phyloP scores from a whole-genome alignment of 2,329 filamentous ascomycete genomes.

The Corynespora cassiicola region DNA sequence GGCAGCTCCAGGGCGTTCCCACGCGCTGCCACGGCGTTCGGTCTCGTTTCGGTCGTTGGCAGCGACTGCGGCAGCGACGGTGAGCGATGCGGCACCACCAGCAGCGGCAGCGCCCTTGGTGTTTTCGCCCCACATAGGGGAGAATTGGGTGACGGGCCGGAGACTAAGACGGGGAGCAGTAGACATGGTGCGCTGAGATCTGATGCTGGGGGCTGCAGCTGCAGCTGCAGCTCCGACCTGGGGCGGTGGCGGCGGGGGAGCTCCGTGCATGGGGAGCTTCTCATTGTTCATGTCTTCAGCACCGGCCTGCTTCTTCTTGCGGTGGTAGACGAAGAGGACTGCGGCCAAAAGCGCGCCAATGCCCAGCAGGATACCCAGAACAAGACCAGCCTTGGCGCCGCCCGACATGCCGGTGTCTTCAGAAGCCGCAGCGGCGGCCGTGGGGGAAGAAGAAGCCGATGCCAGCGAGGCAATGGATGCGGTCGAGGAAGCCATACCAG shows the following conservation, averaged over 20 bases:
- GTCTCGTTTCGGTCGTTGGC: constrained; percentile 20
- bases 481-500: constrained; percentile 26
- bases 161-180: constrained; percentile 82
- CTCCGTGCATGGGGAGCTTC: constrained; percentile 43
- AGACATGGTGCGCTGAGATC: constrained; percentile 55
- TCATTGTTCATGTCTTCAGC: constrained; percentile 50
- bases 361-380: constrained; percentile 77
- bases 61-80: constrained; percentile 37
- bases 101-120: too few species aligned
- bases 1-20: constrained; percentile 47
- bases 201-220: constrained; percentile 41
- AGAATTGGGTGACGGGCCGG: constrained; percentile 83
- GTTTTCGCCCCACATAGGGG: constrained; percentile 66
- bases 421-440: constrained; percentile 28
- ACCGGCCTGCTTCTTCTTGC: constrained; percentile 69
- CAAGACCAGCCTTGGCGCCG: constrained; percentile 77
- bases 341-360: constrained; percentile 71
- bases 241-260: constrained; percentile 34
- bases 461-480: constrained; percentile 19
- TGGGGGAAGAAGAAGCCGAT: constrained; percentile 23
- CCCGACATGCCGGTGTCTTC: constrained; percentile 49
- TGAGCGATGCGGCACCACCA: constrained; percentile 44
- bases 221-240: constrained; percentile 15
- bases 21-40: constrained; percentile 38
- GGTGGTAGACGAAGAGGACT: constrained; percentile 74